A percentile compares a stretch with the other conserved stretches of the same genome.
phyloP scores from a whole-genome alignment of 768 basidiomycete species.

The Gloeostereum incarnatum region DNA sequence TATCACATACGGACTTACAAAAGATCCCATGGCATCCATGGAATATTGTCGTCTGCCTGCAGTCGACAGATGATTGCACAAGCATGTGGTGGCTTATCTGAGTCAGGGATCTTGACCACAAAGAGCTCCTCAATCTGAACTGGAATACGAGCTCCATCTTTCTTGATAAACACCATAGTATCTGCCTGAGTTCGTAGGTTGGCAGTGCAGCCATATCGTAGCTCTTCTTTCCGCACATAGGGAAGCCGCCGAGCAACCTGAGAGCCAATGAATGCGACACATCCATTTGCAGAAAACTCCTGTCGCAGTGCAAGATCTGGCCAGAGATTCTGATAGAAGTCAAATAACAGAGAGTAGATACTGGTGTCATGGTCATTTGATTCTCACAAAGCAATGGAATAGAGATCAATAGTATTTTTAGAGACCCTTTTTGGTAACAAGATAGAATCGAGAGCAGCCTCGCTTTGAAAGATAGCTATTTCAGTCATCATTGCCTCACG shows the following conservation, averaged over 20 bases:
- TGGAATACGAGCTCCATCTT: constrained; percentile 4
- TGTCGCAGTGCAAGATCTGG: constrained; percentile 4
- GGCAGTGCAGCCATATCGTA: constrained; percentile 11
- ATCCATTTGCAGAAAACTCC: constrained; percentile 2
- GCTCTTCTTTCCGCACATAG: constrained; percentile 14
- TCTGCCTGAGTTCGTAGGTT: constrained; percentile 12
- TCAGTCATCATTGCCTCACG: constrained; percentile 13
- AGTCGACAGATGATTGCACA: constrained; percentile 12
- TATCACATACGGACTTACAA: constrained; percentile 8
- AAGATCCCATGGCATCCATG: constrained; percentile 14
- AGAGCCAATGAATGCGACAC: neutral
- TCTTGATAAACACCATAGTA: constrained; percentile 7
- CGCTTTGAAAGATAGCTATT: constrained; percentile 13
- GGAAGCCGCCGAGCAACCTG: constrained; percentile 4
- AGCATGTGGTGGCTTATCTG: constrained; percentile 7
- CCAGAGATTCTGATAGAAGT: constrained; percentile 6
- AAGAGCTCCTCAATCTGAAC: constrained; percentile 9
- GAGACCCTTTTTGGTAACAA: neutral
- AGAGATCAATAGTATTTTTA: neutral
- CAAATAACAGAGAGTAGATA: constrained; percentile 7
- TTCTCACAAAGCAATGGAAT: constrained; percentile 2
- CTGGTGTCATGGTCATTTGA: neutral
- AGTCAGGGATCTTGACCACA: constrained; percentile 7
- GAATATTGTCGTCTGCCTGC: constrained; percentile 8
- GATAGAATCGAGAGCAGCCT: constrained; percentile 5